These are phyloP conservation scores for Torulaspora pretoriensis DNA, from an alignment of 1,139 yeast genomes.

Conservation along the genomic window DNA sequence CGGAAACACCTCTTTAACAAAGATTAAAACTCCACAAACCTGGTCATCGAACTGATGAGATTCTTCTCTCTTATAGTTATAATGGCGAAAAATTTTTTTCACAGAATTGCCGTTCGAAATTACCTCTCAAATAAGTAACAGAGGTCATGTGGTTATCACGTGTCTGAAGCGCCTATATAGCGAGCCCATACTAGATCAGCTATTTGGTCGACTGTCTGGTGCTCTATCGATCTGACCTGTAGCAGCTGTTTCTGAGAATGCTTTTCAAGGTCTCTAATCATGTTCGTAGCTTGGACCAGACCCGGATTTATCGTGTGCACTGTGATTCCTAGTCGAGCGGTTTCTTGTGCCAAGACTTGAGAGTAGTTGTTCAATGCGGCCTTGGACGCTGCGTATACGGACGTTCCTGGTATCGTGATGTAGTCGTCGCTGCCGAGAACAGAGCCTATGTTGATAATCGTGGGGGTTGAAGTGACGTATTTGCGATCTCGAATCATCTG, in stretches of 20 bases:
- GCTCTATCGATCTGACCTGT: background rate
- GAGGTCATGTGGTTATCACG: background rate
- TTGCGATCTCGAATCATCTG: constrained; percentile 46
- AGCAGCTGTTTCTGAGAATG: constrained; percentile 13
- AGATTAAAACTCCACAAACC: background rate
- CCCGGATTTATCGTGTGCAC: constrained; percentile 75
- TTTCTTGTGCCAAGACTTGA: constrained; percentile 57
- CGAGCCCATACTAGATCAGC: constrained; percentile 13
- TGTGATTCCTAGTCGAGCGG: constrained; percentile 46
- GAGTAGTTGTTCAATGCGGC: constrained; percentile 74
- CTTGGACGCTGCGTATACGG: constrained; percentile 77
- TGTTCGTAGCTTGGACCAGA: constrained; percentile 65
- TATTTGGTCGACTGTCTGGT: constrained; percentile 7
- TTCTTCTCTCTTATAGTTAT: constrained; percentile 1
- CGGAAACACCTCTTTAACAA: constrained; percentile 2
- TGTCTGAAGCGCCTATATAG: constrained; percentile 3
- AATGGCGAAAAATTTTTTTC: background rate
- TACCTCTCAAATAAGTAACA: too few species aligned
- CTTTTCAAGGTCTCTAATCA: constrained; percentile 41
- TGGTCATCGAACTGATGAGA: constrained; percentile 2
- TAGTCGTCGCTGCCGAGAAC: constrained; percentile 43
- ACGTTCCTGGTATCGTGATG: constrained; percentile 50
- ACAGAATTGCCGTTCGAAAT: too few species aligned
- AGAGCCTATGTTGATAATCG: constrained; percentile 68
- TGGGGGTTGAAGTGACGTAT: constrained; percentile 6